Evolutionary conservation across 1,284 basidiomycete genomes (phyloP).

Genomic region (Vanrija pseudolonga): DNA sequence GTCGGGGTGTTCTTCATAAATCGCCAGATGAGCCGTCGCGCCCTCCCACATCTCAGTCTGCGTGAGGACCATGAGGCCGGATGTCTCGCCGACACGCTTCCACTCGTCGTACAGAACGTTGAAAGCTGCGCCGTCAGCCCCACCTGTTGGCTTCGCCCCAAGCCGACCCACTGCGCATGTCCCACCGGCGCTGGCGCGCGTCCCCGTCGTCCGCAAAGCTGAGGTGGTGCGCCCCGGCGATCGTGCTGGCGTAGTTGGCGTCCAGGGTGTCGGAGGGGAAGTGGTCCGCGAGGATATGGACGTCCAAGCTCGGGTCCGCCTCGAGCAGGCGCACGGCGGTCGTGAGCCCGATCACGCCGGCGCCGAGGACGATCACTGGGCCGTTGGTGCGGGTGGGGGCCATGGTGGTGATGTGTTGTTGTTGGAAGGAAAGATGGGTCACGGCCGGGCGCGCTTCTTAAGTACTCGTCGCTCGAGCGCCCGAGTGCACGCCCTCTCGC

Average conservation of each 20-base stretch:
- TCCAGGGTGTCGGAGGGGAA: constrained; percentile 35
- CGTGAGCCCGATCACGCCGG: constrained; percentile 46
- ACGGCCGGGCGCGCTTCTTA: too few relatives aligned
- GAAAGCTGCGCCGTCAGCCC: constrained; percentile 31
- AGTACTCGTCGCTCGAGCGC: too few relatives aligned
- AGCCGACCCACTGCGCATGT: constrained; percentile 32
- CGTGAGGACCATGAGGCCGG: constrained; percentile 39
- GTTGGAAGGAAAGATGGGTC: too few relatives aligned
- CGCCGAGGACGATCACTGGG: constrained; percentile 41
- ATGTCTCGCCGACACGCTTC: constrained; percentile 26
- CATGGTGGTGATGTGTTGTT: background rate
- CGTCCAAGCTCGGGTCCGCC: background rate
- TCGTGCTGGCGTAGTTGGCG: constrained; percentile 36
- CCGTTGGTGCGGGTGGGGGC: background rate
- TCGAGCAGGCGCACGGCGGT: constrained; percentile 42
- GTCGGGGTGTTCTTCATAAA: constrained; percentile 45
- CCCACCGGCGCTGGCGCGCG: constrained; percentile 34
- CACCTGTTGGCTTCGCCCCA: too few relatives aligned
- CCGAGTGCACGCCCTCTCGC: too few relatives aligned
- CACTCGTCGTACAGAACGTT: constrained; percentile 37
- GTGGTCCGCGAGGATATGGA: constrained; percentile 43
- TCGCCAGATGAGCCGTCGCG: constrained; percentile 35
- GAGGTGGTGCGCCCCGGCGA: constrained; percentile 48
- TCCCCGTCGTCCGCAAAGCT: constrained; percentile 46
- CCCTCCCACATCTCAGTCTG: constrained; percentile 46